These are phyloP conservation scores for Pleurotus cornucopiae DNA, from an alignment of 768 basidiomycete genomes.

Conservation along the genomic window DNA sequence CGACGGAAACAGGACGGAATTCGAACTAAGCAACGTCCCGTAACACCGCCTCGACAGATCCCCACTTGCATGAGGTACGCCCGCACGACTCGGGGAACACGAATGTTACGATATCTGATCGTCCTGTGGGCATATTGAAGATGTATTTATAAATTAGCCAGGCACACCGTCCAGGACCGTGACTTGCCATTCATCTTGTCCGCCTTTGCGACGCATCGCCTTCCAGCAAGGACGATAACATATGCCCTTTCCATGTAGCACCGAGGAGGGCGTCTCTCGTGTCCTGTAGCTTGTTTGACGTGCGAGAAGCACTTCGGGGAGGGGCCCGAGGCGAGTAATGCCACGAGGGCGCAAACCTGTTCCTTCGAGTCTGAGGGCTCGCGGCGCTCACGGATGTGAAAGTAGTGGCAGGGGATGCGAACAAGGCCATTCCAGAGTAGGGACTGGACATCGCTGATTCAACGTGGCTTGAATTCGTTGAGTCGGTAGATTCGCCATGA, in stretches of 20 bases:
- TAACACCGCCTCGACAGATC: too few relatives aligned
- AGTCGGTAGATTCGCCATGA: too few relatives aligned
- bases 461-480: too few relatives aligned
- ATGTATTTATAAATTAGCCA: neutral
- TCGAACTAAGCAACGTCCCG: too few relatives aligned
- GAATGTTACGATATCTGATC: too few relatives aligned
- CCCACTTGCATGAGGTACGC: too few relatives aligned
- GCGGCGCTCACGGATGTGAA: neutral
- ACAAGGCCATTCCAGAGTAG: neutral
- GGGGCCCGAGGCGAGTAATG: neutral
- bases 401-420: conserved; percentile 4
- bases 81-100: too few relatives aligned
- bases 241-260: neutral
- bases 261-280: neutral
- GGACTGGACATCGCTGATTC: too few relatives aligned
- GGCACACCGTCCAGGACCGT: too few relatives aligned
- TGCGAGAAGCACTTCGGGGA: neutral
- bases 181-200: too few relatives aligned
- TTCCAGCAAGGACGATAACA: neutral
- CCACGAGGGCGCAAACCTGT: neutral
- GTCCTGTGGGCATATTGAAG: too few relatives aligned
- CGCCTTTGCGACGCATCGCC: neutral
- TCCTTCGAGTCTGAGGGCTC: neutral
- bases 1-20: neutral
- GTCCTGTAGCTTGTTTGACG: neutral